Conservation (phyloP, 495 filamentous ascomycete genomes). For the Lophiostoma macrostomum region DNA sequence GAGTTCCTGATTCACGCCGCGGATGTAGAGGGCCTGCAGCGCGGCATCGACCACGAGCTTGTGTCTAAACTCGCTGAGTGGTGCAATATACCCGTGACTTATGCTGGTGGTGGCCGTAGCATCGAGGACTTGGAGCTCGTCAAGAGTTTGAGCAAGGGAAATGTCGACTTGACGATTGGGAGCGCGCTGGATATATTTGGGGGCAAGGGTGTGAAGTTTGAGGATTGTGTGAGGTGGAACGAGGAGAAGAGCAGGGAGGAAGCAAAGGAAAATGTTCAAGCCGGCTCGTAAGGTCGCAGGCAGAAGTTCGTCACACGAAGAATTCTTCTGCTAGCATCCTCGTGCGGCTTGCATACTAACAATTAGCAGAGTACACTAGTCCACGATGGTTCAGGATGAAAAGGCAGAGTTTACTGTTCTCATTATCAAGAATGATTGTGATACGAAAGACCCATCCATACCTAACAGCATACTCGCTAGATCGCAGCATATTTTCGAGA, state of each 20-base stretch:
- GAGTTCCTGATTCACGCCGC: constrained; percentile 98
- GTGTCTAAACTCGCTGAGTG: constrained; percentile 74
- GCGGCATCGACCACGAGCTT: constrained; percentile 81
- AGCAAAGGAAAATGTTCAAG: too few species aligned
- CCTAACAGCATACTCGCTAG: too few species aligned
- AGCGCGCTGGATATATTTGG: constrained; percentile 96
- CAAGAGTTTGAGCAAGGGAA: constrained; percentile 69
- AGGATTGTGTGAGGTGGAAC: constrained; percentile 90
- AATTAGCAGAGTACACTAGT: too few species aligned
- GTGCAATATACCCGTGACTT: constrained; percentile 89
- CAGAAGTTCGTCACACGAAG: too few species aligned
- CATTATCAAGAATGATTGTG: too few species aligned
- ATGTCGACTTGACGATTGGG: constrained; percentile 91
- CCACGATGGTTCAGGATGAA: too few species aligned
- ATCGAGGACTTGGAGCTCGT: constrained; percentile 77
- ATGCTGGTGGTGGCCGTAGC: constrained; percentile 86
- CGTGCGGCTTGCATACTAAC: too few species aligned
- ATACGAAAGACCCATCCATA: too few species aligned
- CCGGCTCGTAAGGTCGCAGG: too few species aligned
- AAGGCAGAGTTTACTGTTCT: too few species aligned
- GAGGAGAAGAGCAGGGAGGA: constrained; percentile 14
- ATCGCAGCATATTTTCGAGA: too few species aligned
- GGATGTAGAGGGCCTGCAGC: constrained; percentile 92
- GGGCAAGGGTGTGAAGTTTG: constrained; percentile 76
- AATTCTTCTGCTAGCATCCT: too few species aligned